Evolutionary conservation across 73 alveolate species (phyloP), one percentile per base, ranked within the genome.

Genomic region (Symbiodinium natans): DNA sequence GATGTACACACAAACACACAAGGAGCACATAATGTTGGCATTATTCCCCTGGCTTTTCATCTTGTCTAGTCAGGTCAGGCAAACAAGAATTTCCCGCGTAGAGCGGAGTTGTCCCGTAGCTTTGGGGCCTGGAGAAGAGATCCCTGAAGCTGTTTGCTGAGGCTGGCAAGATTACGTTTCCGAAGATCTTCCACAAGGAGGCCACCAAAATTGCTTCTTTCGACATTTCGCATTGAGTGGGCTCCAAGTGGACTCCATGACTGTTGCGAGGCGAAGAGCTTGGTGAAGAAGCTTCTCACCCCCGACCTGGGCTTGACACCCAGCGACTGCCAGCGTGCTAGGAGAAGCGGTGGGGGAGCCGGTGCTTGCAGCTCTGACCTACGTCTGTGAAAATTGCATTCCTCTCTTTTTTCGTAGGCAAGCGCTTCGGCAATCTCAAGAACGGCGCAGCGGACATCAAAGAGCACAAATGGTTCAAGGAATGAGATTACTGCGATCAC

Each of bases 121-220:
- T n/a, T n/a, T n/a, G n/a, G n/a, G n/a, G n/a, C n/a, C n/a, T n/a
- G n/a, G n/a, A n/a, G n/a, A n/a, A n/a, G n/a, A n/a, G n/a, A n/a
- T n/a, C n/a, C n/a, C n/a, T n/a, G n/a, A n/a, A n/a, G n/a, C n/a
- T n/a, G n/a, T n/a, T n/a, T 46, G 59, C 13, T 17, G 27, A 63
- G 68, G 99, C 99, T 68, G 99, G 99, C 31, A 99, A 99, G 86
- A 99, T 99, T 33, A 99, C 99, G 54, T 99, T 99, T 71, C 99
- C 99, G 19, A 98, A 99, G 88, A 99, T 98, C 68, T 99, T 99
- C 82, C 99, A 99, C 99, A 92, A 92, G 92, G 83, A 92, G 98
- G 95, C 95, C 27, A 56, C 33, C 31, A 3, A 21, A 43, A 56
- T 56, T 8, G 31, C 31, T 5, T 9, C 74, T 31, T 33, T 25